A percentile compares a stretch with the other conserved stretches of the same genome.
Conservation (phyloP, 345 rosid genomes). For the Corchorus olitorius region DNA sequence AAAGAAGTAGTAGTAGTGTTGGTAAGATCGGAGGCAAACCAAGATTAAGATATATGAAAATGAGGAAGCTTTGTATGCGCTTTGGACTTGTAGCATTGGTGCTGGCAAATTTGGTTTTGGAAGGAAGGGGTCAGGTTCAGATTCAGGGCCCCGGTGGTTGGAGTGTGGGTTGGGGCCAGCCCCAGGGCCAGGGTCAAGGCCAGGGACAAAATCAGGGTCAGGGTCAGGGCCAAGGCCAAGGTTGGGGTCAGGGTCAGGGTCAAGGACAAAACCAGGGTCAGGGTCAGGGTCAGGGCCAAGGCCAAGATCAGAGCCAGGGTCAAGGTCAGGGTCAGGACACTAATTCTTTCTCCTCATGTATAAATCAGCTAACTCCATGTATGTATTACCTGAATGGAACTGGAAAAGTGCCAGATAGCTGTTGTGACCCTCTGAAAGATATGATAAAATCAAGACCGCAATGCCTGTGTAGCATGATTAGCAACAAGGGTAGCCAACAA, state of each 20-base stretch:
- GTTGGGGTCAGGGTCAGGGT: too few species aligned
- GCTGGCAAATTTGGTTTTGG: neutral
- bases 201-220: neutral
- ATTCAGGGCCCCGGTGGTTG: too few species aligned
- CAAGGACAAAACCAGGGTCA: too few species aligned
- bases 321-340: constrained; percentile 29
- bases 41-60: neutral
- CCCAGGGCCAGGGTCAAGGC: too few species aligned
- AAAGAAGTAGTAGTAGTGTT: neutral
- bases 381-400: constrained; percentile 57
- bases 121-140: neutral
- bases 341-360: constrained; percentile 32
- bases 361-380: constrained; percentile 63
- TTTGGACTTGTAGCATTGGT: neutral
- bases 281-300: too few species aligned
- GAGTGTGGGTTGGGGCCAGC: too few species aligned
- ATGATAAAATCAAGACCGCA: constrained; percentile 53
- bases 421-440: constrained; percentile 67
- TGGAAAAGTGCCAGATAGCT: constrained; percentile 50
- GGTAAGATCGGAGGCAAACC: neutral
- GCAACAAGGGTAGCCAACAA: constrained; percentile 51
- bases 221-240: too few species aligned
- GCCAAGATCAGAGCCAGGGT: neutral
- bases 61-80: neutral
- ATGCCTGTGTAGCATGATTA: constrained; percentile 63